Evolutionary conservation across 179 eudicot genomes (phyloP).

Genomic region (Spinacia oleracea): DNA sequence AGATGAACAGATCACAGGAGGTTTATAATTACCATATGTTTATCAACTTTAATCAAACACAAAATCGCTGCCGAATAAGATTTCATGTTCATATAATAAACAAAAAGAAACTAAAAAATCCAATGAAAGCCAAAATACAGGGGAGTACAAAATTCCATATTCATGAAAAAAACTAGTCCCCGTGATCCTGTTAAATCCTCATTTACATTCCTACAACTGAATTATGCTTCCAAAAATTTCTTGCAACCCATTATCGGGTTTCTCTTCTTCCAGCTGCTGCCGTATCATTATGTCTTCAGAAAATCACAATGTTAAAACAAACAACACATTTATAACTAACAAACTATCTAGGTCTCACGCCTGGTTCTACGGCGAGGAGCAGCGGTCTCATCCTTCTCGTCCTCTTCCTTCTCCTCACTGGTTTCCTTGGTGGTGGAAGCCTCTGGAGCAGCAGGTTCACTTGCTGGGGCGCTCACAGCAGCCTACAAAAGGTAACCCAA

Average conservation of each 20-base stretch:
- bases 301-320: conserved; percentile 19
- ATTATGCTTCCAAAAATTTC: conserved; percentile 21
- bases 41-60: background rate
- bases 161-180: conserved; percentile 16
- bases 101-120: background rate
- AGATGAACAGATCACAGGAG: no score
- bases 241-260: conserved; percentile 15
- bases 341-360: conserved; percentile 49
- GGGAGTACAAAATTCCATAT: background rate
- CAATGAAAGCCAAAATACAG: conserved; percentile 13
- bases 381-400: conserved; percentile 47
- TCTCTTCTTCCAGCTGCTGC: background rate
- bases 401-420: conserved; percentile 50
- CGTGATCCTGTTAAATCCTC: conserved; percentile 32
- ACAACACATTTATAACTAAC: background rate
- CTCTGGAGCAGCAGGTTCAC: conserved; percentile 50
- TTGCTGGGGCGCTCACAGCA: conserved; percentile 31
- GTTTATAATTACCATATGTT: background rate
- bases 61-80: no score
- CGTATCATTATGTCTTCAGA: conserved; percentile 7
- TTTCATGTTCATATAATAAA: background rate
- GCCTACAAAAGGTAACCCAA: conserved; percentile 37
- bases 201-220: conserved; percentile 35
- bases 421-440: conserved; percentile 41
- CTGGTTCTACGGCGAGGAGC: conserved; percentile 71